phyloP scores from a whole-genome alignment of 345 rosid genomes.

The Geranium brycei region DNA sequence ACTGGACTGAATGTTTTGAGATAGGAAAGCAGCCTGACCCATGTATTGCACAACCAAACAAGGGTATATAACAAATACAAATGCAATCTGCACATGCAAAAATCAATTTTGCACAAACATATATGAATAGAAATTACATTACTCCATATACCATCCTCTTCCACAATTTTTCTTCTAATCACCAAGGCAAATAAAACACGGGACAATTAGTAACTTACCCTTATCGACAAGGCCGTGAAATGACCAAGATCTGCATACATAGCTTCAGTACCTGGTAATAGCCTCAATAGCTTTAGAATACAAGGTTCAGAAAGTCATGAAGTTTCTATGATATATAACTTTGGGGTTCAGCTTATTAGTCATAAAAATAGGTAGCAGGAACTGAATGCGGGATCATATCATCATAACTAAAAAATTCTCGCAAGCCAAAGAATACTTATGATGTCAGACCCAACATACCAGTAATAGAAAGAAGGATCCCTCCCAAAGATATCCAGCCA shows the following conservation, averaged over 20 bases:
- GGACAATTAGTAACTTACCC: conserved; percentile 28
- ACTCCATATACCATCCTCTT: not conserved
- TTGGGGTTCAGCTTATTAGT: not conserved
- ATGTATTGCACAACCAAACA: conserved; percentile 93
- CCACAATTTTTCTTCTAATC: not conserved
- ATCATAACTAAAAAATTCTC: not conserved
- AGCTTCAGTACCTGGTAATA: conserved; percentile 79
- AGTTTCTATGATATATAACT: not conserved
- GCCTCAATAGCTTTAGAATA: conserved; percentile 8
- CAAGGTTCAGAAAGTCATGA: not conserved
- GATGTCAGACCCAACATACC: conserved; percentile 37
- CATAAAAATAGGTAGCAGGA: not conserved
- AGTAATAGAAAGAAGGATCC: conserved; percentile 71
- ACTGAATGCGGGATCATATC: not conserved
- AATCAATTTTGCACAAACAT: not conserved
- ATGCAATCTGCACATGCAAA: conserved; percentile 54
- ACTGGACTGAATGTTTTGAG: conserved; percentile 39
- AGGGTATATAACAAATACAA: conserved; percentile 61
- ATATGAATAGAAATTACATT: no score
- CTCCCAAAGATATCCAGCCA: conserved; percentile 97
- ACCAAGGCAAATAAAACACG: not conserved
- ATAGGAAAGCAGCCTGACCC: conserved; percentile 96
- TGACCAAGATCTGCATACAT: conserved; percentile 97
- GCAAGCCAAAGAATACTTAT: not conserved
- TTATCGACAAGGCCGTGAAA: conserved; percentile 71